phyloP scores from a whole-genome alignment of 352 stramenopile species.

The Globisporangium cederbergense region DNA sequence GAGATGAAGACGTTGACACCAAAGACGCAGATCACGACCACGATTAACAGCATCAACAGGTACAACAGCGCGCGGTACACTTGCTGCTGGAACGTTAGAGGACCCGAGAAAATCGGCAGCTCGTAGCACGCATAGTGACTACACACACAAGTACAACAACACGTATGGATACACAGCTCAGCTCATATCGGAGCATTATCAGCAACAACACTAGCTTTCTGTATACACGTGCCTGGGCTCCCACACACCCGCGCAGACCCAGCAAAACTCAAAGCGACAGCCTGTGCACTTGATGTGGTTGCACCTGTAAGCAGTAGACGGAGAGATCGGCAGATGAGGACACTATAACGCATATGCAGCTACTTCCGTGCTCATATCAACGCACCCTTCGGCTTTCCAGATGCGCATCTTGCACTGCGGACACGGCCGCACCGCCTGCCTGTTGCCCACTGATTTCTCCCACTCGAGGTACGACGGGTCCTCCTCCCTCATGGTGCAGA shows the following conservation, averaged over 20 bases:
- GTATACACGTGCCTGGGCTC: slow-evolving; percentile 23
- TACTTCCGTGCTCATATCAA: neutral
- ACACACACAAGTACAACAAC: neutral
- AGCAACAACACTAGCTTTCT: neutral
- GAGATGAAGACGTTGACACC: slow-evolving; percentile 52
- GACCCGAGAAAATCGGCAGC: slow-evolving; percentile 38
- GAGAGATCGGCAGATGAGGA: too few species aligned
- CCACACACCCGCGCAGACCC: slow-evolving; percentile 59
- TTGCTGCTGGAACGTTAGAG: slow-evolving; percentile 29
- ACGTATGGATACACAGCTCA: neutral
- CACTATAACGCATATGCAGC: neutral
- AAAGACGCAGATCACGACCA: slow-evolving; percentile 48
- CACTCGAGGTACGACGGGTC: neutral
- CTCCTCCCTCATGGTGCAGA: slow-evolving; percentile 22
- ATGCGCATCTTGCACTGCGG: slow-evolving; percentile 66
- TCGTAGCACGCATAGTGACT: slow-evolving; percentile 76
- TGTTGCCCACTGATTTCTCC: slow-evolving; percentile 57
- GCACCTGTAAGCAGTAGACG: slow-evolving; percentile 17
- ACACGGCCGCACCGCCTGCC: slow-evolving; percentile 45
- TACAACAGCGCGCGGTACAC: slow-evolving; percentile 23
- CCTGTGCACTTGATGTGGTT: slow-evolving; percentile 76
- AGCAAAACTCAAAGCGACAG: slow-evolving; percentile 67
- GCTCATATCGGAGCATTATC: neutral
- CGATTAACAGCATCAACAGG: slow-evolving; percentile 41
- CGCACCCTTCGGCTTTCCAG: slow-evolving; percentile 68